A percentile compares a stretch with the other conserved stretches of the same genome.
These are phyloP conservation scores for Moniliella sp. DNA, from an alignment of 1,284 basidiomycete species.

Conservation along the genomic window DNA sequence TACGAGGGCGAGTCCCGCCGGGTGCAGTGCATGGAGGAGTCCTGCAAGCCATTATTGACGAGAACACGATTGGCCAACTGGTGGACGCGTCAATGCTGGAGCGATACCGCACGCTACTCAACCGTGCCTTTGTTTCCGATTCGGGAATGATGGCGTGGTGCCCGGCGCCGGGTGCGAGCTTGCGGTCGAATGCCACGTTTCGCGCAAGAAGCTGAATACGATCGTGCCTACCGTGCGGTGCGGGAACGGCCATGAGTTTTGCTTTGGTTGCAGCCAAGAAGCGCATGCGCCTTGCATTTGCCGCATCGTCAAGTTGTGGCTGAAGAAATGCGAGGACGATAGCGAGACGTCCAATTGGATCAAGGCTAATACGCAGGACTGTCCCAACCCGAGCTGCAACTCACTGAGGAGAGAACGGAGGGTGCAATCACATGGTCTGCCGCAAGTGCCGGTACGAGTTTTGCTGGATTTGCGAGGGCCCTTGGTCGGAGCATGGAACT, in stretches of 20 bases:
- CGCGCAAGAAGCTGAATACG: slow-evolving; percentile 42
- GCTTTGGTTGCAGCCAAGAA: slow-evolving; percentile 28
- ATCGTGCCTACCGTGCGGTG: slow-evolving; percentile 74
- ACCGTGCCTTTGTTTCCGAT: slow-evolving; percentile 72
- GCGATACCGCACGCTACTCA: slow-evolving; percentile 57
- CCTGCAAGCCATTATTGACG: slow-evolving; percentile 50
- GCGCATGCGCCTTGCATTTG: slow-evolving; percentile 85
- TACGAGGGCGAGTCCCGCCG: slow-evolving; percentile 63
- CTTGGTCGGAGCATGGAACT: slow-evolving; percentile 88
- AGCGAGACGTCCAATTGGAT: slow-evolving; percentile 96
- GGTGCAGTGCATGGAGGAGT: slow-evolving; percentile 80
- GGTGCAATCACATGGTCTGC: slow-evolving; percentile 44
- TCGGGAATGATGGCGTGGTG: slow-evolving; percentile 71
- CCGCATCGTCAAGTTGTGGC: slow-evolving; percentile 68
- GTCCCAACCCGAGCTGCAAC: slow-evolving; percentile 59
- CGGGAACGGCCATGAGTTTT: slow-evolving; percentile 48
- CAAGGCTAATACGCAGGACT: slow-evolving; percentile 96
- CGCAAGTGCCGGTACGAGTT: slow-evolving; percentile 39
- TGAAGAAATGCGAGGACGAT: slow-evolving; percentile 90
- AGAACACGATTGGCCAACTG: slow-evolving; percentile 19
- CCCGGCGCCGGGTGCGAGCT: slow-evolving; percentile 48
- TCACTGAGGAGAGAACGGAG: slow-evolving; percentile 99
- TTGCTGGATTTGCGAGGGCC: slow-evolving; percentile 50
- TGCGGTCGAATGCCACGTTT: slow-evolving; percentile 64
- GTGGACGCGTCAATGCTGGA: slow-evolving; percentile 33